These are phyloP conservation scores for Cyclostephanos invisitatus DNA, from an alignment of 108 stramenopile genomes.

Conservation along the genomic window DNA sequence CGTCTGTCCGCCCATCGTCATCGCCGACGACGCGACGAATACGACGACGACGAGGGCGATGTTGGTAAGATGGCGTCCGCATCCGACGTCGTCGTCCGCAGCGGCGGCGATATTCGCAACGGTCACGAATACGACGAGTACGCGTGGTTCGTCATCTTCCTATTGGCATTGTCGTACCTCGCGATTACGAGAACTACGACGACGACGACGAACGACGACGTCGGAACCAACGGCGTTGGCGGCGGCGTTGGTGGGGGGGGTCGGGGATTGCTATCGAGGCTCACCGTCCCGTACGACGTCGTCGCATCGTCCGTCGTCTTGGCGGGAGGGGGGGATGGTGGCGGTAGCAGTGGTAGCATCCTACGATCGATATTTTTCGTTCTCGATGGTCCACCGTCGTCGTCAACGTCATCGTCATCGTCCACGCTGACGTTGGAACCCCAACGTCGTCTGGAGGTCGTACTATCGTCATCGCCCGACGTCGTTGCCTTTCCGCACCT, in stretches of 20 bases:
- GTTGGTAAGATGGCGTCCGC: too few species aligned
- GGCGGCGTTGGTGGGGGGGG: too few species aligned
- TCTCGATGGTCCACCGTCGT: not conserved
- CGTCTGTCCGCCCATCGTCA: too few species aligned
- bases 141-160: constrained; percentile 43
- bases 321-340: not conserved
- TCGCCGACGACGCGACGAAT: too few species aligned
- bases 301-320: constrained; percentile 15
- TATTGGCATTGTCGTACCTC: constrained; percentile 34
- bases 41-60: too few species aligned
- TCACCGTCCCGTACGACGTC: constrained; percentile 37
- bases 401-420: not conserved
- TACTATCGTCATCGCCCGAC: constrained; percentile 41
- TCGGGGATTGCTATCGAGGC: constrained; percentile 34
- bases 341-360: constrained; percentile 5
- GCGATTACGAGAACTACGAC: constrained; percentile 17
- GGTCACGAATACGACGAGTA: constrained; percentile 25
- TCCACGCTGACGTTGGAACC: constrained; percentile 12
- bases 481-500: not conserved
- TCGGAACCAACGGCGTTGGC: too few species aligned
- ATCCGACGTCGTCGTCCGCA: not conserved
- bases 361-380: constrained; percentile 38
- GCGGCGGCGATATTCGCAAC: not conserved
- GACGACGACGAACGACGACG: not conserved
- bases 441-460: constrained; percentile 29